Percentiles rank a stretch among this genome's conserved stretches.
Evolutionary conservation across 768 basidiomycete genomes (phyloP).

Genomic region (Tylopilus vinaceipallidus): DNA sequence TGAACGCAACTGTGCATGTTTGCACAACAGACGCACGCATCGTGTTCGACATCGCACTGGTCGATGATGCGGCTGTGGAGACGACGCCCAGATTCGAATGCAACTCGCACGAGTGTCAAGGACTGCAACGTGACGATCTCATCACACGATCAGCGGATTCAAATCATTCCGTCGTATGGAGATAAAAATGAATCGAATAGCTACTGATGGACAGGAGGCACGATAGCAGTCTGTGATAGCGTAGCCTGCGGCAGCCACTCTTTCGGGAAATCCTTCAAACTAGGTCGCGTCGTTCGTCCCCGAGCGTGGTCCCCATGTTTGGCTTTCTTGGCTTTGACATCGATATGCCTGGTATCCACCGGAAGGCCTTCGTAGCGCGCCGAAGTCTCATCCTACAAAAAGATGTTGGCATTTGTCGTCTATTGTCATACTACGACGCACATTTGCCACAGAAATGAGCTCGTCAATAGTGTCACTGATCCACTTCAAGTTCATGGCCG

Average conservation of each 20-base stretch:
- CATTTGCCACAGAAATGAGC: conserved; percentile 81
- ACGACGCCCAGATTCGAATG: not conserved
- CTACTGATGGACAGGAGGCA: conserved; percentile 10
- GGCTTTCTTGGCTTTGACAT: conserved; percentile 68
- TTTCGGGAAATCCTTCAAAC: conserved; percentile 77
- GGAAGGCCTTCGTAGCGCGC: conserved; percentile 60
- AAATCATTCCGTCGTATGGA: not conserved
- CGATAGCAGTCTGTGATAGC: conserved; percentile 2
- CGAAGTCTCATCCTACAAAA: conserved; percentile 35
- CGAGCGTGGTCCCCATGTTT: conserved; percentile 69
- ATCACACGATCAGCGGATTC: conserved; percentile 2
- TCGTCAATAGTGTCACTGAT: conserved; percentile 82
- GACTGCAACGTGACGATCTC: not conserved
- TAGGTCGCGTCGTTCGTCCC: conserved; percentile 55
- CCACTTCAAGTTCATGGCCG: conserved; percentile 92
- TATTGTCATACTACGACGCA: too few species aligned
- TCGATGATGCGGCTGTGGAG: not conserved
- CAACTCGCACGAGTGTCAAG: not conserved
- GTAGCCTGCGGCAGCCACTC: conserved; percentile 67
- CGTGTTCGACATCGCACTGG: conserved; percentile 25
- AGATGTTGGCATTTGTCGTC: conserved; percentile 15
- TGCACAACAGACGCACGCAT: conserved; percentile 54
- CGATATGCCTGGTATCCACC: conserved; percentile 78
- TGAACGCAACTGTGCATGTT: conserved; percentile 46
- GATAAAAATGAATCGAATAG: conserved; percentile 1